Conservation (phyloP, 176 grass and related monocot species). For the Bromus sterilis region DNA sequence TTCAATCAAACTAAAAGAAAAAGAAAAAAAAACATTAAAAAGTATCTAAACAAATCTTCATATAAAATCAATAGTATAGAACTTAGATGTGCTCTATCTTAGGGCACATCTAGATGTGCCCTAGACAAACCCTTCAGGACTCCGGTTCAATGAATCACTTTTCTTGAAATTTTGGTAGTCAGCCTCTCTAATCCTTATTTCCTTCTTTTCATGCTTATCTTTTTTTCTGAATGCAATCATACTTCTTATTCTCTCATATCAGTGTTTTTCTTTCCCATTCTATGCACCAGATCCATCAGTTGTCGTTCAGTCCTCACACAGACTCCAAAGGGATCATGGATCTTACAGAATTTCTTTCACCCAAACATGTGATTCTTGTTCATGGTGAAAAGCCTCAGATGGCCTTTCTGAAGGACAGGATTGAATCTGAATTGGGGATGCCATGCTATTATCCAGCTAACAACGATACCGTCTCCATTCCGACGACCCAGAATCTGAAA, state of each 20-base stretch:
- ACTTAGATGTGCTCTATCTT: too few relatives aligned
- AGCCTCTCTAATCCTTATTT: background rate
- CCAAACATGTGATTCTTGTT: conserved; percentile 79
- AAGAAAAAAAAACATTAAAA: too few relatives aligned
- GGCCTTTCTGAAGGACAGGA: conserved; percentile 67
- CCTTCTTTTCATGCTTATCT: background rate
- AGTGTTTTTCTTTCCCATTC: background rate
- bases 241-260: background rate
- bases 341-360: conserved; percentile 72
- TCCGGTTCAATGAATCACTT: background rate
- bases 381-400: conserved; percentile 95
- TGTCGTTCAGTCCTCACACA: conserved; percentile 84
- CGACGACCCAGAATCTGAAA: conserved; percentile 41
- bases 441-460: conserved; percentile 77
- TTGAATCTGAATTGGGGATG: conserved; percentile 71
- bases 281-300: conserved; percentile 67
- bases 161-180: background rate
- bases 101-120: too few relatives aligned
- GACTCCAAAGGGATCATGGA: conserved; percentile 98
- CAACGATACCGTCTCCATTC: conserved; percentile 57
- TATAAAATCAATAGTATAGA: too few relatives aligned
- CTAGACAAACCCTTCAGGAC: too few relatives aligned
- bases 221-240: background rate
- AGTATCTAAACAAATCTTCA: too few relatives aligned
- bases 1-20: too few relatives aligned